Evolutionary conservation across 305 asterid genomes (phyloP), one percentile per base, ranked within the genome.

Genomic region (Euphrasia arctica): DNA sequence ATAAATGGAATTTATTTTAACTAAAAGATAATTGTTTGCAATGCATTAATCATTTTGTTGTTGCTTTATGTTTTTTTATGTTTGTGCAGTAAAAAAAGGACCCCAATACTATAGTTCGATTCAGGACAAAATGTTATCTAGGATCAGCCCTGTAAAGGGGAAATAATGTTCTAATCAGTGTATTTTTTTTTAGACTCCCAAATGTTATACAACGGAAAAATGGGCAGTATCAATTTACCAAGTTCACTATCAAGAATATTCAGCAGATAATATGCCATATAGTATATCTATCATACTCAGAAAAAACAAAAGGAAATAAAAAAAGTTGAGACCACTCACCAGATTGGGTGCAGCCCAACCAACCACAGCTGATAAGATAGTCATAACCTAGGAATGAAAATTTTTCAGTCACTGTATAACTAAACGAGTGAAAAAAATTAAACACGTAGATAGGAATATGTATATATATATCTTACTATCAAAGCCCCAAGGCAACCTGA

Each of bases 301-400:
- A 43, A 43, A 8, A 43, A 8, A 43, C 3, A 43, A 9, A 31
- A 31, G 4, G 3, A 31, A 31, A 32, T 4, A 32, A 1, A 32
- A 32, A 32, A 32, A 4, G 39, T 32, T 32, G 49, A 43, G 49
- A 43, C 13, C 41, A 32, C 82, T 62, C 72, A 89, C 96, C 82
- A 91, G 78, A 72, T 80, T 91, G 22, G 98, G 98, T 64, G 96
- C 96, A 69, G 95, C 95, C 98, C 96, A 89, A 43, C 98, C 98
- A 71, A 91, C 98, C 58, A 87, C 82, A 28, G 72, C 95, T 70
- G 98, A 91, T 67, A 91, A 82, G 66, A 91, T 87, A 28, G 98
- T 91, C 98, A 89, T 91, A 36, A 91, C 96, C 98, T 91, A 64
- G 68, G 22, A 67, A 61, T 27, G 39, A 56, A 29, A 72, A 18